phyloP scores from a whole-genome alignment of 306 rosid species.

The Inga laurina region DNA sequence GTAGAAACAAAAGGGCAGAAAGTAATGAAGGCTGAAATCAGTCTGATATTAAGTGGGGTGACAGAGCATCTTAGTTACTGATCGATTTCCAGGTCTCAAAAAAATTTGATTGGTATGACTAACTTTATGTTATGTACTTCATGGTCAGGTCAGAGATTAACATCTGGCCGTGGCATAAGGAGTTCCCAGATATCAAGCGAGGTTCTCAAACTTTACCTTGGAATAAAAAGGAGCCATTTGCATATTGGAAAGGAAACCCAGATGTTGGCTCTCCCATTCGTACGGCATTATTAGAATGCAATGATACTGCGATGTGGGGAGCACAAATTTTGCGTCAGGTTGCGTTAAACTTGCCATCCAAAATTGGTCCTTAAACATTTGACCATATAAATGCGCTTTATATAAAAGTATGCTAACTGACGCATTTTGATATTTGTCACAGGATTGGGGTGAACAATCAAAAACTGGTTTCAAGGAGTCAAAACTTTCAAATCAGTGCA shows the following conservation, averaged over 20 bases:
- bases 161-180: conserved; percentile 68
- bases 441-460: conserved; percentile 84
- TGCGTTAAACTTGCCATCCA: conserved; percentile 25
- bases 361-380: neutral
- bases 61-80: conserved; percentile 3
- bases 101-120: conserved; percentile 5
- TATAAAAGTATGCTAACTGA: conserved; percentile 18
- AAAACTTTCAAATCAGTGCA: conserved; percentile 80
- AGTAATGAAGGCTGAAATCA: neutral
- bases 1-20: neutral
- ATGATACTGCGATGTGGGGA: conserved; percentile 66
- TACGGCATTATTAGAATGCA: conserved; percentile 58
- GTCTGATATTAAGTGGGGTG: conserved; percentile 3
- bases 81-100: conserved; percentile 5
- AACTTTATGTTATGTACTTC: conserved; percentile 19
- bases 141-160: conserved; percentile 80
- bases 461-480: conserved; percentile 67
- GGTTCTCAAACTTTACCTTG: conserved; percentile 60
- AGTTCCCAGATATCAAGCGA: conserved; percentile 68
- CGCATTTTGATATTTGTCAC: conserved; percentile 30
- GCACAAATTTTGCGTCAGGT: conserved; percentile 94
- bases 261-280: conserved; percentile 80
- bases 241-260: conserved; percentile 97
- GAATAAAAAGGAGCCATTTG: conserved; percentile 54
- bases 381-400: neutral